Base-by-base conservation (phyloP, 768 basidiomycete genomes). In the Tylopilus sp. region DNA sequence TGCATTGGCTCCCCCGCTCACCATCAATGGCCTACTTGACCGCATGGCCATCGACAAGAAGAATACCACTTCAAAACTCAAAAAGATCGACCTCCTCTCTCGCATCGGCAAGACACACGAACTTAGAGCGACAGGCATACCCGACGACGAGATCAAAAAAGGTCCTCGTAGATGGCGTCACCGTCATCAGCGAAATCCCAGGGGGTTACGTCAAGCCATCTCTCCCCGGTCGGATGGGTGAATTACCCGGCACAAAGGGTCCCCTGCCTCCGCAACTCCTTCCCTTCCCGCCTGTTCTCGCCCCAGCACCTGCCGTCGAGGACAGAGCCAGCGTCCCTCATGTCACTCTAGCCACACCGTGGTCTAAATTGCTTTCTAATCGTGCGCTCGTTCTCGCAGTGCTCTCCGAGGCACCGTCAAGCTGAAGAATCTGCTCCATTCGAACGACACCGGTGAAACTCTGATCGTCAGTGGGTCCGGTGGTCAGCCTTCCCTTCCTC, bases 1-100 rank as follows among this genome's bases (percentile, higher is more conserved):
- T 2, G 63, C 58, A 11, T 60, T 57, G 1, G 59, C 54, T 1
- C 59, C 64, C 1, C 48, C 47, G n/a, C 53, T 67, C 26, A 85
- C 85, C 16, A 86, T 95, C 49, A 84, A 89, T 45, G 80, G 83
- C 16, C 77, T 99, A 12, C 79, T 98, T 36, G 92, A 97, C 68
- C 87, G 96, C 65, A 98, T 98, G 96, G 82, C 78, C 54, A 82
- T 96, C 56, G 95, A 99, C 79, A 99, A 99, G 78, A 98, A 99
- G 79, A 98, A 98, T 69, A 86, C 86, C 53, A 95, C 96, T 0
- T 72, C 80, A 3, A 85, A 85, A 66, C 54, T 66, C 46, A 99
- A 98, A 78, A 98, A 96, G 74, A 81, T 98, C 55, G 97, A 98
- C 48, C 78, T 99, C 41, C 79, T 98, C 36, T 87, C 87, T 40